Percentiles rank a stretch among this genome's conserved stretches.
These are phyloP conservation scores for Colletotrichum tabaci DNA, from an alignment of 2,329 filamentous ascomycete species.

Conservation along the genomic window DNA sequence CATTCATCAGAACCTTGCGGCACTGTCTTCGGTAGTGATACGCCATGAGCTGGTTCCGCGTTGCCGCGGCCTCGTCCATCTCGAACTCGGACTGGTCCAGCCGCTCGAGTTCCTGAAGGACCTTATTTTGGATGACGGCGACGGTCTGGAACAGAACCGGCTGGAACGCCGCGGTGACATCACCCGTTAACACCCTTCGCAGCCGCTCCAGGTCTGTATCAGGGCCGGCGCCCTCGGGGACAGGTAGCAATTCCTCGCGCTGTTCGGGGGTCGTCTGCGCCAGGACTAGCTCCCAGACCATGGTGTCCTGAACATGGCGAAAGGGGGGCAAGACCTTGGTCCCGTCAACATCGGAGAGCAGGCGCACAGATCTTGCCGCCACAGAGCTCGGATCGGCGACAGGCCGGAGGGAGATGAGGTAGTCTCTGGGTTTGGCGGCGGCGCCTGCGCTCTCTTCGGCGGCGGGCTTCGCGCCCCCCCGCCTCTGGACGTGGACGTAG, in stretches of 20 bases:
- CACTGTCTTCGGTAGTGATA: slow-evolving; percentile 65
- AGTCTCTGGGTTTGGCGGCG: slow-evolving; percentile 52
- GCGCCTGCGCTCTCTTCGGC: slow-evolving; percentile 45
- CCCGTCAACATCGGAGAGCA: slow-evolving; percentile 48
- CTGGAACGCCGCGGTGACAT: slow-evolving; percentile 48
- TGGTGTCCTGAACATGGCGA: slow-evolving; percentile 66
- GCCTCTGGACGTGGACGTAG: slow-evolving; percentile 70
- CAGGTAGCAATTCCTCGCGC: slow-evolving; percentile 48
- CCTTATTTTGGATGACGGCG: slow-evolving; percentile 60
- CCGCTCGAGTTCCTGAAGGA: slow-evolving; percentile 60
- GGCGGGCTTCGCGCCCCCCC: slow-evolving; percentile 48
- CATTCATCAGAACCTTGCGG: slow-evolving; percentile 62
- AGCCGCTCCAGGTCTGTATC: slow-evolving; percentile 44
- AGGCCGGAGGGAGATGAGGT: slow-evolving; percentile 68
- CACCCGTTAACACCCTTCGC: slow-evolving; percentile 51
- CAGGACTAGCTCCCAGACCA: slow-evolving; percentile 66
- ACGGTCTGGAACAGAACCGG: slow-evolving; percentile 53
- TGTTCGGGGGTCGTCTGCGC: slow-evolving; percentile 55
- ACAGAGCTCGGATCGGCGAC: slow-evolving; percentile 63
- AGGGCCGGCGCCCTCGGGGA: slow-evolving; percentile 36
- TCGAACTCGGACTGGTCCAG: slow-evolving; percentile 64
- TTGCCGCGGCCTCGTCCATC: slow-evolving; percentile 58
- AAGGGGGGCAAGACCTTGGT: slow-evolving; percentile 56
- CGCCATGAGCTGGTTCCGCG: slow-evolving; percentile 64
- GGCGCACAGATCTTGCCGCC: slow-evolving; percentile 59